Evolutionary conservation across 2,329 filamentous ascomycete genomes (phyloP), one percentile per base, ranked within the genome.

Genomic region (Xylaria sp.): DNA sequence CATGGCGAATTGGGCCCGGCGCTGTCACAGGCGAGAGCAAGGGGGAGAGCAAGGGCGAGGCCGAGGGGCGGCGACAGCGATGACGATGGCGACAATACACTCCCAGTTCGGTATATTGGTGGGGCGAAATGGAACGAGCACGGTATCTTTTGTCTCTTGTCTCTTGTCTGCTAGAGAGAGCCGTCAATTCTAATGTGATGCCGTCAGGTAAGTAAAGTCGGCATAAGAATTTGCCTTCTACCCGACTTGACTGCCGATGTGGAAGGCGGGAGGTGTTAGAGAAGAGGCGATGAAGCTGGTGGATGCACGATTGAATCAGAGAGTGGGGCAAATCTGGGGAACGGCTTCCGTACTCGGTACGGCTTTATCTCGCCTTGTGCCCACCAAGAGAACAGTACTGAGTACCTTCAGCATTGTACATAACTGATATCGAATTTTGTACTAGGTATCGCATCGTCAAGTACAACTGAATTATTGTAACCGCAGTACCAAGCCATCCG

Each of bases 1-100:
- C 86, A 88, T 88, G 78, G 68, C 69, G 40, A 31, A 56, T 42
- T 26, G 59, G 28, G 23, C 6, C 9, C 7, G 53, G 44, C 65
- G 42, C 33, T 51, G n/a, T 51, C 26, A 46, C 44, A n/a, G 61
- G 33, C 61, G 42, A 31, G 54, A 7, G 20, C 28, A 28, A 28
- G 28, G 28, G 5, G 28, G 33, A 33, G 33, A 10, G 33, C 33
- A 10, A 33, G 33, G 33, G 33, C 7, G 33, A 33, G 33, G 33
- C 23, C 61, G 42, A 31, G 54, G 10, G 20, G 23, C 9, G 38
- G 36, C 23, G 38, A 58, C 38, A 13, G 23, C 56, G 56, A 58
- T 42, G 36, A 42, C 36, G 42, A 31, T 26, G 33, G 44, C 20
- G 63, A 28, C 42, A 23, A 23, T 23, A 48, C 40, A n/a, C 51